Percentiles rank a stretch among this genome's conserved stretches.
Evolutionary conservation across 257 asterid genomes (phyloP).

Genomic region (Sherardia arvensis): DNA sequence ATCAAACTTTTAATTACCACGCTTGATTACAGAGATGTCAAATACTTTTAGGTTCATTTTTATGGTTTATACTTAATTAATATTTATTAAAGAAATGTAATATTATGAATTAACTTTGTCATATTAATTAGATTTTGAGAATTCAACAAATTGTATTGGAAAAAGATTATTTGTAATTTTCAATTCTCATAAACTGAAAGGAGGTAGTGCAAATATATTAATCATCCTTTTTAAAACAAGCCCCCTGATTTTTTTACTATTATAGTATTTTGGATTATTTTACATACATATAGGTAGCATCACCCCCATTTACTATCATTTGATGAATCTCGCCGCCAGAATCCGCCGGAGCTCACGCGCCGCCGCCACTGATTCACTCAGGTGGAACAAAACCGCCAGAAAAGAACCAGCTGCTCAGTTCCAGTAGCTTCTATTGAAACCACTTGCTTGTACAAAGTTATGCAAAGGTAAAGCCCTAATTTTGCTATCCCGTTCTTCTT

Average conservation of each 20-base stretch:
- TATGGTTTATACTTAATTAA: no score
- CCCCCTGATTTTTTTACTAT: neutral
- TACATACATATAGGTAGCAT: neutral
- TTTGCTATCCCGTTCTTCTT: neutral
- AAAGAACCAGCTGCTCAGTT: neutral
- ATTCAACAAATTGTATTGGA: no score
- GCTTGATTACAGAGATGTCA: no score
- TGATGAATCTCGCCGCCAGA: neutral
- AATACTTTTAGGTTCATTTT: no score
- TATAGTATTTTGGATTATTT: neutral
- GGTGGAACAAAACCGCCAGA: neutral
- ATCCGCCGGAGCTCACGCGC: constrained; percentile 4
- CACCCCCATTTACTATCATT: neutral
- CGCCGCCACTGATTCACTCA: neutral
- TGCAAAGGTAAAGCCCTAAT: constrained; percentile 19
- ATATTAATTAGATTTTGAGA: no score
- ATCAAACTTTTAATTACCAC: no score
- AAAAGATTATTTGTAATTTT: no score
- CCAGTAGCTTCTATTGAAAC: neutral
- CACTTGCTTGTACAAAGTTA: constrained; percentile 1
- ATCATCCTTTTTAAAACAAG: no score
- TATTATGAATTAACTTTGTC: no score
- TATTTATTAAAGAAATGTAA: no score
- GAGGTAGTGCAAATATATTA: no score
- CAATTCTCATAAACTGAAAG: no score